Base-by-base conservation (phyloP, 306 rosid genomes). In the Rosa persica region DNA sequence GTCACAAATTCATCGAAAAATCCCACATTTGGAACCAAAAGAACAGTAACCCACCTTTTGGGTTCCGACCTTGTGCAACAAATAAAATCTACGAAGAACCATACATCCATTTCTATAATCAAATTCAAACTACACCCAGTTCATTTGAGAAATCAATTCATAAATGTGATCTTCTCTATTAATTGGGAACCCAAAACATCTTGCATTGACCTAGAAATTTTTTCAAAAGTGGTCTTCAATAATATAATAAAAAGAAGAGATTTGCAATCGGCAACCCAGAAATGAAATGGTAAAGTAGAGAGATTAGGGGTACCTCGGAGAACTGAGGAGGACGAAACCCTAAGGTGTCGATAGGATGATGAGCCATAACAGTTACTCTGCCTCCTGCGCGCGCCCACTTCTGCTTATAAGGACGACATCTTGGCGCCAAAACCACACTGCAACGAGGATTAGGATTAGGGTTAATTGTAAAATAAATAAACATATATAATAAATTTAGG, bases 281-380 rank as follows among this genome's bases (percentile, higher is more conserved):
- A 25, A 68, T 15, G 6, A 67, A 27, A 51, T 48, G 64, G 19
- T 42, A 22, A 23, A 13, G 20, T 15, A 30, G 20, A 66, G 6
- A 67, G 0, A n/a, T n/a, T 42, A 8, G 69, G 46, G n/a, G 54
- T 79, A 85, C 93, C 93, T 89, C 89, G 40, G 90, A 87, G 85
- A 89, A 89, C 67, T 85, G 93, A 77, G 93, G 90, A 79, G 77
- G 78, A 87, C 85, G 90, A 83, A 87, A 79, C 67, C 83, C 86
- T 75, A 77, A 22, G 73, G 79, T 48, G 13, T 74, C 82, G 82
- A 81, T 81, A 38, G 74, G 40, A 17, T 20, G 52, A 11, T 13
- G 44, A 77, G 27, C 22, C 76, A 72, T 72, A 12, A 51, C 52
- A 16, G 46, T 30, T 19, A 4, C 43, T 15, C 8, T 42, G 6